Base-by-base conservation (phyloP, 805 yeast genomes). In the Lipomyces chichibuensis region DNA sequence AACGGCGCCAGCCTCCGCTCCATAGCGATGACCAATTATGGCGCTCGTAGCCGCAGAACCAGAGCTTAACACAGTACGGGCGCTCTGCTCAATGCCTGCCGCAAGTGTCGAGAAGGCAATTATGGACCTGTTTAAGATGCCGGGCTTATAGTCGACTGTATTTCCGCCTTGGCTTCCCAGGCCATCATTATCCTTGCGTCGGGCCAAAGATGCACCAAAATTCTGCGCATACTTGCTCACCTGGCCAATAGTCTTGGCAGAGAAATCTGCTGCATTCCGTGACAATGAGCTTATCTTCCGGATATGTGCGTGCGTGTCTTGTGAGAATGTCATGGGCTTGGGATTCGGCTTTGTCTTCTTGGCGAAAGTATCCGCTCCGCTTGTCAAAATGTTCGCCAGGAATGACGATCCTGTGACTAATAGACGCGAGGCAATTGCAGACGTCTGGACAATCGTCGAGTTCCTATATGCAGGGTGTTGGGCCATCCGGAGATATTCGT, bases 381-480 rank as follows among this genome's bases (percentile, higher is more conserved):
- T 46, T 14, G 52, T 4, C 52, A 46, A 46, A 46, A 46, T 3
- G 14, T 46, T 46, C 25, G 52, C 52, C 9, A 46, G 8, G 52
- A 7, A 46, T 46, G 52, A 46, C 52, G 52, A 46, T 13, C 52
- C 52, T 46, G 52, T 46, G 52, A 46, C 52, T 7, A 46, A 13
- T n/a, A 46, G 52, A 4, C 52, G 52, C 13, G 52, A 46, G 8
- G 52, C 52, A 46, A n/a, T 46, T 46, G 6, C 52, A 46, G 52
- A 46, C 13, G 52, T 46, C 52, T 46, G 52, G 52, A 46, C 52
- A 46, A 46, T 46, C 52, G 52, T 46, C 52, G 52, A 46, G n/a
- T 46, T 20, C 52, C 5, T 2, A 6, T 46, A 46, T 46, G 52
- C 52, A n/a, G 52, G 52, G 13, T 46, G 52, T 46, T 4, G 52